A percentile compares a stretch with the other conserved stretches of the same genome.
These are phyloP conservation scores for Amaranthus cruentus DNA, from an alignment of 148 eudicot genomes.

Conservation along the genomic window DNA sequence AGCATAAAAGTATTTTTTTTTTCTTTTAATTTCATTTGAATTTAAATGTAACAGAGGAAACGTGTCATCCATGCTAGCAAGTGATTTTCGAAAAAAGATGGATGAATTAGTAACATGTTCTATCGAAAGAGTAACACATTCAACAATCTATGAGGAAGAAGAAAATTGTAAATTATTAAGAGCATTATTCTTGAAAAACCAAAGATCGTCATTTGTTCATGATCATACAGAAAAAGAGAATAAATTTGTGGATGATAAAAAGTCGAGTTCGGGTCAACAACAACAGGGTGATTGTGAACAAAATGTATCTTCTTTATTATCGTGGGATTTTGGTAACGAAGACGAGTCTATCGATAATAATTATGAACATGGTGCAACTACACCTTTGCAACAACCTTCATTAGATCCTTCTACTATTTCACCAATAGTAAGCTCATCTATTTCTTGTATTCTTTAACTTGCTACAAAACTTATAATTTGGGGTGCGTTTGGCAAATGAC, in stretches of 20 bases:
- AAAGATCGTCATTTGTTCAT: neutral
- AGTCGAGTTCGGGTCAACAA: conserved; percentile 21
- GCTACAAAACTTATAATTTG: too few relatives aligned
- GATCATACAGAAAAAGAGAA: conserved; percentile 2
- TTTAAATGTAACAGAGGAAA: conserved; percentile 41
- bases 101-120: conserved; percentile 56
- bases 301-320: conserved; percentile 20
- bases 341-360: conserved; percentile 32
- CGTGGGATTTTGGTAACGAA: conserved; percentile 36
- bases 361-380: conserved; percentile 32
- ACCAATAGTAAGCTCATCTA: conserved; percentile 36
- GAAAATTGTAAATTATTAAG: conserved; percentile 1
- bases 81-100: conserved; percentile 58
- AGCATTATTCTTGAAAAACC: neutral
- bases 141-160: conserved; percentile 18
- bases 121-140: conserved; percentile 30
- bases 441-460: too few relatives aligned
- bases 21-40: neutral
- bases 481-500: too few relatives aligned
- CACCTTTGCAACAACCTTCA: conserved; percentile 28
- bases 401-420: conserved; percentile 28
- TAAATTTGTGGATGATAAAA: conserved; percentile 25
- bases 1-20: neutral
- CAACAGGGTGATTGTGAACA: conserved; percentile 31
- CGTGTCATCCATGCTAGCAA: conserved; percentile 64